Percentiles rank a stretch among this genome's conserved stretches.
phyloP scores from a whole-genome alignment of 345 rosid genomes.

The Odontarrhena argentea region DNA sequence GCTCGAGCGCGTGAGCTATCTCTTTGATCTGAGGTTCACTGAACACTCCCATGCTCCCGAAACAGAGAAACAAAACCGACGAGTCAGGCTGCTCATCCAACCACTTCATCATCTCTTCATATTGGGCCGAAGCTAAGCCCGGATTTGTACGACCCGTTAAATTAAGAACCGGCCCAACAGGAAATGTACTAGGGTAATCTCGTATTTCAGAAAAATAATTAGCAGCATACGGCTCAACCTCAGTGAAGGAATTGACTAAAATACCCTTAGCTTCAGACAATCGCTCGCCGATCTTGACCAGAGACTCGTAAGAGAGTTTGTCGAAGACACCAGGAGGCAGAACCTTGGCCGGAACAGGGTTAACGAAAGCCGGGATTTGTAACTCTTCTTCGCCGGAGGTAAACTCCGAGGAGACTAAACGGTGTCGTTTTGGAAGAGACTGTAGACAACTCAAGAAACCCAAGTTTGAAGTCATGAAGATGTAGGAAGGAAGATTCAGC shows the following conservation, averaged over 20 bases:
- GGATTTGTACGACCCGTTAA: conserved; percentile 32
- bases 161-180: conserved; percentile 58
- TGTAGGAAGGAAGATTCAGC: conserved; percentile 52
- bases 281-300: conserved; percentile 31
- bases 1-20: conserved; percentile 57
- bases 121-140: not conserved
- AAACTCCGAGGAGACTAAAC: conserved; percentile 16
- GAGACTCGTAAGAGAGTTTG: conserved; percentile 9
- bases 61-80: conserved; percentile 67
- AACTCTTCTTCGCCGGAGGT: conserved; percentile 37
- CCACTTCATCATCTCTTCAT: conserved; percentile 47
- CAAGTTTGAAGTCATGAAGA: conserved; percentile 53
- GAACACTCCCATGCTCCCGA: conserved; percentile 65
- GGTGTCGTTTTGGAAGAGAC: conserved; percentile 32
- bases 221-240: conserved; percentile 46
- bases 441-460: conserved; percentile 43
- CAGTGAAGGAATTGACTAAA: conserved; percentile 44
- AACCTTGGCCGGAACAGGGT: conserved; percentile 43
- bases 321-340: conserved; percentile 37
- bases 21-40: conserved; percentile 47
- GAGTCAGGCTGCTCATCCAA: conserved; percentile 48
- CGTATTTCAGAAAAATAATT: conserved; percentile 12
- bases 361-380: conserved; percentile 36
- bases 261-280: conserved; percentile 43
- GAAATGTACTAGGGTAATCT: conserved; percentile 35